phyloP scores from a whole-genome alignment of 78 protist species.

The Carpediemonas membranifera region DNA sequence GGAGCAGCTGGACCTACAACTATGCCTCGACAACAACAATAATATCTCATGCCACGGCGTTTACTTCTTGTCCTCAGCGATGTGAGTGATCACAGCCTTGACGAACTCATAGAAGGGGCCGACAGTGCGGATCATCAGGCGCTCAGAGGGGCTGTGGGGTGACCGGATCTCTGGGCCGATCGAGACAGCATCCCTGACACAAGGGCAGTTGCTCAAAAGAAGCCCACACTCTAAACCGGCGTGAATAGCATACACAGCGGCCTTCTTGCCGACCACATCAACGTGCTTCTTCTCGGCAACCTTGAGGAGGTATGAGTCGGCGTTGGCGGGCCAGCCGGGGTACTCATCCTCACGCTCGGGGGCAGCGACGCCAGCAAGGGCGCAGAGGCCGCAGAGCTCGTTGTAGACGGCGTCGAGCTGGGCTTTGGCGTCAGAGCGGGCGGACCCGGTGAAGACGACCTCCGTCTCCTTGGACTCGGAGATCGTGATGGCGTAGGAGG shows the following conservation, averaged over 20 bases:
- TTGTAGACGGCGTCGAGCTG: neutral
- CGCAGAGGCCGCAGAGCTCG: neutral
- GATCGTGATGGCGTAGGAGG: slow-evolving; percentile 6
- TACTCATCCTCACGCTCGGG: neutral
- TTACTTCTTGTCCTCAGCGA: no score
- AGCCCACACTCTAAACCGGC: slow-evolving; percentile 7
- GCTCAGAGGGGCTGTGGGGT: slow-evolving; percentile 2
- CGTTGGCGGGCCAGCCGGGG: slow-evolving; percentile 9
- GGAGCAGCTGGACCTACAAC: no score
- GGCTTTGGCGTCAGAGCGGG: neutral
- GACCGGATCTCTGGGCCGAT: slow-evolving; percentile 1
- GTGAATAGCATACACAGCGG: neutral
- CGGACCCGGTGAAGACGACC: neutral
- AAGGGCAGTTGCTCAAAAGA: neutral
- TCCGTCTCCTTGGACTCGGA: neutral
- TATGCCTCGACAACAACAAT: no score
- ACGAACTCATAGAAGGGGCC: no score
- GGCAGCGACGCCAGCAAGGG: neutral
- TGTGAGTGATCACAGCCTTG: no score
- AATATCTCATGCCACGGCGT: no score
- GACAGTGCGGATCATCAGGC: neutral
- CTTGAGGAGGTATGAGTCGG: neutral
- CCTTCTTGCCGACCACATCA: neutral
- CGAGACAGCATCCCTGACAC: neutral
- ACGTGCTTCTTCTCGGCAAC: neutral